Conservation (phyloP, 495 filamentous ascomycete genomes). For the Penicillium dipodomyicola region DNA sequence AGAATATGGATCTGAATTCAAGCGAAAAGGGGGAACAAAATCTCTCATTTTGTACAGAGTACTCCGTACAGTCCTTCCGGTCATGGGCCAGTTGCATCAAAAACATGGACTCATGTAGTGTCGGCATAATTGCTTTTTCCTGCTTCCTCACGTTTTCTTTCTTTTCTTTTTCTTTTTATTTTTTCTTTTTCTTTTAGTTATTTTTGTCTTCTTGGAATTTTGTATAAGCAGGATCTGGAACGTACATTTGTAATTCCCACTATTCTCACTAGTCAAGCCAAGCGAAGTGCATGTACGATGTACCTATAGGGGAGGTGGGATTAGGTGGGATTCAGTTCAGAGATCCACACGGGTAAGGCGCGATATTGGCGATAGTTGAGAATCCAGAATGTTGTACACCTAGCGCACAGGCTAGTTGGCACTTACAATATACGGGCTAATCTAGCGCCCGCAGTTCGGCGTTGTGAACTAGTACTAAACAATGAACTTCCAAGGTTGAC, state of each 20-base stretch:
- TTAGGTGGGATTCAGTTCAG: neutral
- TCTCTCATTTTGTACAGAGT: too few species aligned
- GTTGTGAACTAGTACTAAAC: neutral
- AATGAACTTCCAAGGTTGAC: neutral
- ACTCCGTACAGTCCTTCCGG: neutral
- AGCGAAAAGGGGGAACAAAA: neutral
- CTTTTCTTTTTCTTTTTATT: neutral
- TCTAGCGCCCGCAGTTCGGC: neutral
- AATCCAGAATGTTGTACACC: neutral
- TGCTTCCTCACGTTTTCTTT: neutral
- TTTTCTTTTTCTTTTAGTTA: neutral
- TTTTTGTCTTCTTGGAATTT: too few species aligned
- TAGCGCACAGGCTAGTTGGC: neutral
- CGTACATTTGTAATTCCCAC: constrained; percentile 1
- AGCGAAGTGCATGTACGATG: neutral
- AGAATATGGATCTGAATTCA: neutral
- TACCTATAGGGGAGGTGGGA: neutral
- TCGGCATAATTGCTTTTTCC: neutral
- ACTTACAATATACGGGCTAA: neutral
- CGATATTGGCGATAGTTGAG: neutral
- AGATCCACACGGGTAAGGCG: neutral
- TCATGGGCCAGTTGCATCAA: neutral
- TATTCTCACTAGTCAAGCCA: neutral
- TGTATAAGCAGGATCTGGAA: constrained; percentile 1
- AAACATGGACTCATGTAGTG: neutral